Base-by-base conservation (phyloP, 2,329 filamentous ascomycete genomes). In the Teratosphaeria gauchensis region DNA sequence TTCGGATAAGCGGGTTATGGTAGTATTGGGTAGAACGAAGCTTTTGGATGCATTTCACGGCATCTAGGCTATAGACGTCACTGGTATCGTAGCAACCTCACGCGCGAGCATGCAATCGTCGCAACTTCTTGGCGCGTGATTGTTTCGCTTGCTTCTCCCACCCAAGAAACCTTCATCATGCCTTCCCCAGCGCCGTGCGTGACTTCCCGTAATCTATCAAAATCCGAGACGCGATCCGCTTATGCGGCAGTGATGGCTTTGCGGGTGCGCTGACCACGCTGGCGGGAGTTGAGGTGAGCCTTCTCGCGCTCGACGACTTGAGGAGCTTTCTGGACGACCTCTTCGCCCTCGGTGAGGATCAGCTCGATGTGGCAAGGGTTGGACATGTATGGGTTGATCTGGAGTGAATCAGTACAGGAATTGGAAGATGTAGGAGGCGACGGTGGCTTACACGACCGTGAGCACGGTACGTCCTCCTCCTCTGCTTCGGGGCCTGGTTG, bases 341-440 rank as follows among this genome's bases (percentile, higher is more conserved):
- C 95, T 76, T 95, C 89, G 73, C 84, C 91, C 86, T 99, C 95
- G 76, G 92, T 96, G 72, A 99, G 86, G 86, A 99, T 99, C 74
- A 99, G 84, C 84, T 99, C 95, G 80, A 99, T 96, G 88, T 99
- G 94, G 89, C 92, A 99, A 71, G 94, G 94, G 87, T 95, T 95
- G 71, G 92, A 96, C 95, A 99, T 97, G 87, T 97, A 99, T 66
- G 94, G 94, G 88, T 99, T 99, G 84, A 99, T 99, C 92, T 96
- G 57, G 35, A 42, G 11, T 2, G 12, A 16, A 16, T 42, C 12
- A 42, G 35, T 42, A 14, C 9, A 12, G 2, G 14, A 42, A 11
- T 16, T 16, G 35, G 35, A 5, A 16, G 12, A 42, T 42, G 35
- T 42, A 5, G 35, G n/a, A 14, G 35, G n/a, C 4, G 35, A 14